Conservation (phyloP, 495 filamentous ascomycete species). For the Cercophora samala region DNA sequence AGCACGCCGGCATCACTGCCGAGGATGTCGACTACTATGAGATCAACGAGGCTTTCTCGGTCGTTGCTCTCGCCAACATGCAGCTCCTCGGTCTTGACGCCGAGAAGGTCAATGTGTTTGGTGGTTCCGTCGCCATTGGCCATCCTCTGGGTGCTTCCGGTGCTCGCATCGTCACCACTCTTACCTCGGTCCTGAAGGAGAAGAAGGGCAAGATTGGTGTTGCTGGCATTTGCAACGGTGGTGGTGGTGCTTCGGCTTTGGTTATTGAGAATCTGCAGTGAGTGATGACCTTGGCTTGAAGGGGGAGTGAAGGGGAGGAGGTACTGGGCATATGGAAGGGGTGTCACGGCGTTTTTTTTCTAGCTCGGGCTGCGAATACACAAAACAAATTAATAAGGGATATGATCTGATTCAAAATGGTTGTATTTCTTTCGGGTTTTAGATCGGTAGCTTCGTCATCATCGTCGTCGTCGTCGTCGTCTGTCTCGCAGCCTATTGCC, state of each 20-base stretch:
- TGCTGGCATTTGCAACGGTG: conserved; percentile 97
- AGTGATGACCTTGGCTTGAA: conserved; percentile 22
- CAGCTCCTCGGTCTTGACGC: conserved; percentile 76
- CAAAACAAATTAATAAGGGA: background rate
- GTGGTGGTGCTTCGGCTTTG: conserved; percentile 87
- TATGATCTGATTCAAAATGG: conserved; percentile 23
- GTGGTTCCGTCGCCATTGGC: conserved; percentile 91
- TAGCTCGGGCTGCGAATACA: background rate
- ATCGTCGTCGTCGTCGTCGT: background rate
- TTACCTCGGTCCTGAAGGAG: conserved; percentile 83
- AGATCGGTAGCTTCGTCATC: conserved; percentile 16
- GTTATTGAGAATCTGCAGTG: conserved; percentile 71
- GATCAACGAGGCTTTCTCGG: conserved; percentile 98
- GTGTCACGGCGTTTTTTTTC: conserved; percentile 1
- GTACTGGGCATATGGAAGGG: no score
- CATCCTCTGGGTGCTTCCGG: conserved; percentile 93
- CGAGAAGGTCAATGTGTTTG: conserved; percentile 92
- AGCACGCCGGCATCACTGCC: conserved; percentile 77
- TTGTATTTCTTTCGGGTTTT: conserved; percentile 9
- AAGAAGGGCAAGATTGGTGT: conserved; percentile 90
- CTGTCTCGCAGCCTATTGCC: conserved; percentile 4
- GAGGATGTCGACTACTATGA: conserved; percentile 86
- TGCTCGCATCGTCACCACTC: conserved; percentile 86
- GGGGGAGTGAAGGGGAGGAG: background rate
- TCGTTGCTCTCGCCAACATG: conserved; percentile 92